phyloP scores from a whole-genome alignment of 257 asterid genomes.

The Solanum paucissectum region DNA sequence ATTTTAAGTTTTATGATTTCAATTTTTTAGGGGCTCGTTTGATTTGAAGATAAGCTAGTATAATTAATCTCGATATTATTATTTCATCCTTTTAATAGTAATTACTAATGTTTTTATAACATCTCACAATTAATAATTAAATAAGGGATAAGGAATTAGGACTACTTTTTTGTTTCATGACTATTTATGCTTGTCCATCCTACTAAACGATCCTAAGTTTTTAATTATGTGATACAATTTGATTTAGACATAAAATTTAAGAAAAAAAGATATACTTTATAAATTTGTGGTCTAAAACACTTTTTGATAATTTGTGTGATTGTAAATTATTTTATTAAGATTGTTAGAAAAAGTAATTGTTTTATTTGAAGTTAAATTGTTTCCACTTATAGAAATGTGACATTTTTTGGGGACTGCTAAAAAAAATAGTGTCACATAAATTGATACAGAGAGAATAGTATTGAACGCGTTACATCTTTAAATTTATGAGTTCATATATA shows the following conservation, averaged over 20 bases:
- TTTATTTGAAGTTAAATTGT: neutral
- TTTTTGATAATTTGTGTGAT: neutral
- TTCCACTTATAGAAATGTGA: neutral
- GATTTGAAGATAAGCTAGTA: neutral
- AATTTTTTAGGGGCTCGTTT: neutral
- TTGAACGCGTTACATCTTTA: neutral
- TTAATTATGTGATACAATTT: neutral
- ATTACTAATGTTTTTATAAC: too few relatives aligned
- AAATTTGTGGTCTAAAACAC: neutral
- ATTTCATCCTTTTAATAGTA: too few relatives aligned
- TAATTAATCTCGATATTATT: too few relatives aligned
- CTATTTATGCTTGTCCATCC: neutral
- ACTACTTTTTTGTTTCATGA: neutral
- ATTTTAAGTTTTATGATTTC: too few relatives aligned
- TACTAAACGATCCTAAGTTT: too few relatives aligned
- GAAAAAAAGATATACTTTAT: neutral
- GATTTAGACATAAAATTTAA: neutral
- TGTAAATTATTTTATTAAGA: neutral
- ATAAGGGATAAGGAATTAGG: neutral
- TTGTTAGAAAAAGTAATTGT: too few relatives aligned
- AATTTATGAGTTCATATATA: neutral
- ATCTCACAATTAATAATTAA: neutral
- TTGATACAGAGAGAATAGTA: rapidly evolving
- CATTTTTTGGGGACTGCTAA: neutral
- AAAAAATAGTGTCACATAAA: neutral